Evolutionary conservation across 805 yeast species (phyloP).

Genomic region (Maudiozyma saulgeensis): DNA sequence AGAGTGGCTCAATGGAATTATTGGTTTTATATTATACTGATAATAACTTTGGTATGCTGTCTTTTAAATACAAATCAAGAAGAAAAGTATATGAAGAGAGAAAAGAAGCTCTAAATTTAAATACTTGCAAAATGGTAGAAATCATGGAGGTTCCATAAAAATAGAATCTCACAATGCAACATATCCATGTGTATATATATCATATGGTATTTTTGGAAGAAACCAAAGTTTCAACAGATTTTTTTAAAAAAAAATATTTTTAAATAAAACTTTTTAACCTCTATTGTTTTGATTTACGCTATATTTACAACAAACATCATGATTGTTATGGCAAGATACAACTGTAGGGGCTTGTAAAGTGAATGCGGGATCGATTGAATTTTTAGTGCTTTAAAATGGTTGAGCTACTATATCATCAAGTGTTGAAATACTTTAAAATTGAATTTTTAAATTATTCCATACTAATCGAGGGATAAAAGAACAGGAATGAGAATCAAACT

Average conservation of each 20-base stretch:
- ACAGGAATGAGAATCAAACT: too few species aligned
- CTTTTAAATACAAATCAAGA: background rate
- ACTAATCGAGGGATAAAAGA: too few species aligned
- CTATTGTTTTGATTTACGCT: background rate
- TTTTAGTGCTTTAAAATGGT: too few species aligned
- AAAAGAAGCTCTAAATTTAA: background rate
- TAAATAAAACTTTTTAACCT: background rate
- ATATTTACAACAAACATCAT: background rate
- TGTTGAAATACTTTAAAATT: too few species aligned
- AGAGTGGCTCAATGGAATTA: slow-evolving; percentile 7
- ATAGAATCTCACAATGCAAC: background rate
- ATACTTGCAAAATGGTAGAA: background rate
- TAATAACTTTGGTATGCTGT: background rate
- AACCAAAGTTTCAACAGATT: background rate
- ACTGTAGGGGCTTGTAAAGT: background rate
- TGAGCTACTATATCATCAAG: too few species aligned
- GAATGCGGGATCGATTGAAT: too few species aligned
- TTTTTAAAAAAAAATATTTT: background rate
- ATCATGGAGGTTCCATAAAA: background rate
- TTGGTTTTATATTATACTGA: background rate
- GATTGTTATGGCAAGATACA: background rate
- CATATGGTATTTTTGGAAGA: background rate
- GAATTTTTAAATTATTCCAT: too few species aligned
- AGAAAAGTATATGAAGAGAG: background rate
- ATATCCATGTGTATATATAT: background rate